Evolutionary conservation across 805 yeast species (phyloP), one percentile per base, ranked within the genome.

Genomic region (Metschnikowia chrysomelidarum): DNA sequence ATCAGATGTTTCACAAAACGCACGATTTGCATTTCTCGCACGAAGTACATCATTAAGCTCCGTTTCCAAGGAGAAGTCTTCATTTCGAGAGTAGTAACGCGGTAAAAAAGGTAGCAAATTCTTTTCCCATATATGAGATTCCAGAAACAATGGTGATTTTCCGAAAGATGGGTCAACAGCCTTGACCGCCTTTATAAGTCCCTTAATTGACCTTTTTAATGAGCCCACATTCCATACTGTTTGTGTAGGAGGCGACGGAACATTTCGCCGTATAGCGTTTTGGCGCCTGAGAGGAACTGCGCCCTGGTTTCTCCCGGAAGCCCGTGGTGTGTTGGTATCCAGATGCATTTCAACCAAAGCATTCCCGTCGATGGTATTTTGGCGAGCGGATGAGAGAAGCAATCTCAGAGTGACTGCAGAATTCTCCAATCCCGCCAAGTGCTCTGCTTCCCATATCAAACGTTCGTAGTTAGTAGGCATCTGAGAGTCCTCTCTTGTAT

Each of bases 211-310:
- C 11, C 12, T 21, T 19, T 37, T 38, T 15, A 38, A 32, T 9
- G 17, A 11, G 13, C 11, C 13, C 7, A 25, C 42, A 32, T 23
- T 18, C 6, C 27, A 9, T 11, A 16, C 23, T 5, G 19, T 7
- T 7, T 8, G 23, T 5, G 27, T 26, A 6, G 24, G 27, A 28
- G 19, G 21, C 6, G 33, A 18, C 7, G 31, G 21, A 4, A 19
- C 12, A 5, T 10, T 22, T 7, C 45, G 35, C 11, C 65, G 40
- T 3, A 63, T 51, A 5, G 68, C 67, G 40, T 63, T 62, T 33
- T 57, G 68, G 7, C 68, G 43, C 18, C 58, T 40, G 20, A 63
- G 50, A 0, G 65, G 59, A 6, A 58, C 36, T 10, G 50, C 60
- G 7, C 24, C 34, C 3, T 27, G 21, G n/a, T 23, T 13, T 7